Percentiles rank a stretch among this genome's conserved stretches.
These are phyloP conservation scores for Straminergon stramineum DNA, from an alignment of 225 moss, liverwort and hornwort genomes.

Conservation along the genomic window DNA sequence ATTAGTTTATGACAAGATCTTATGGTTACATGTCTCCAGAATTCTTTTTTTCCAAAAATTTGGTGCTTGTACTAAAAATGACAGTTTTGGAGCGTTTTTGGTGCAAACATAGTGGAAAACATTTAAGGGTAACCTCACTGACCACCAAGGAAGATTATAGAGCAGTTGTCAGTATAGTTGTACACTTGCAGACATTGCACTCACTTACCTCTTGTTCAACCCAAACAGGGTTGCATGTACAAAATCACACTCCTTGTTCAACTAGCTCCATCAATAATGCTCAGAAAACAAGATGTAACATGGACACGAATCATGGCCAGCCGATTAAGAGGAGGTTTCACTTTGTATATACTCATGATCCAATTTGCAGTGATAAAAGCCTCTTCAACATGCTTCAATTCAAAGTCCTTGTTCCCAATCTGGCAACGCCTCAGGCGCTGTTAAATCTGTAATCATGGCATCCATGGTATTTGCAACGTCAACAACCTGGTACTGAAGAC, in stretches of 20 bases:
- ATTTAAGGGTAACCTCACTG: no score
- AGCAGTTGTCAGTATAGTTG: no score
- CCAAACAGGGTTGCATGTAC: constrained; percentile 39
- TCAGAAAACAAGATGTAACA: neutral
- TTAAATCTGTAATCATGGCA: constrained; percentile 57
- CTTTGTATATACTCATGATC: constrained; percentile 97
- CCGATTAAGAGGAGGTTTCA: constrained; percentile 85
- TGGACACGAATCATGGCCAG: constrained; percentile 32
- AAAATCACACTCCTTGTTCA: constrained; percentile 22
- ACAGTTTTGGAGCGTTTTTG: no score
- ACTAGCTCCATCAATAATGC: neutral
- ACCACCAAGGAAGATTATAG: no score
- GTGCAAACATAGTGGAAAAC: no score
- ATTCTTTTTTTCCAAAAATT: no score
- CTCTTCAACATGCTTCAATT: constrained; percentile 79
- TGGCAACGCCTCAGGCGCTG: constrained; percentile 80
- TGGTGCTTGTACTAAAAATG: no score
- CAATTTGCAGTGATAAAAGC: constrained; percentile 92
- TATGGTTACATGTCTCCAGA: no score
- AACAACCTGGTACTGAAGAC: neutral
- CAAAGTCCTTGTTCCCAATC: constrained; percentile 86
- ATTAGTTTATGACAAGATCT: no score
- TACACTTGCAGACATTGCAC: neutral
- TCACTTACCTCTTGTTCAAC: constrained; percentile 31
- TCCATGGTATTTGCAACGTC: neutral